These are phyloP conservation scores for Backusella mclennaniae DNA, from an alignment of 192 early-diverging fungal genomes.

Conservation along the genomic window DNA sequence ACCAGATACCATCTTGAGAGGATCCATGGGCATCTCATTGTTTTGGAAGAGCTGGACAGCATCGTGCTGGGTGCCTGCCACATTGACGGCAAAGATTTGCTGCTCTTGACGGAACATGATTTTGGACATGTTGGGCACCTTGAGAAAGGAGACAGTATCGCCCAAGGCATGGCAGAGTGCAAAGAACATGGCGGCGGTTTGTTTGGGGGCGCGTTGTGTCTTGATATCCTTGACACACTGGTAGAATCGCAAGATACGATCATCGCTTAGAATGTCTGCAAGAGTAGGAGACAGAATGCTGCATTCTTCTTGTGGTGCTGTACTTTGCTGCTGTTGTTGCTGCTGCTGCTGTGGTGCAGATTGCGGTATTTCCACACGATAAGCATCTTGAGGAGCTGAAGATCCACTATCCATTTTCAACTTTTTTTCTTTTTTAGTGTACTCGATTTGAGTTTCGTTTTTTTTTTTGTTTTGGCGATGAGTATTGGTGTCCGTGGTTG, in stretches of 20 bases:
- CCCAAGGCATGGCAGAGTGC: conserved; percentile 33
- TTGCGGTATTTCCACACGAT: background rate
- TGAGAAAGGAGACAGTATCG: conserved; percentile 31
- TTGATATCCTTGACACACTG: conserved; percentile 40
- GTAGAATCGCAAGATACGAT: conserved; percentile 29
- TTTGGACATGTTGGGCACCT: conserved; percentile 33
- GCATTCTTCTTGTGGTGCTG: conserved; percentile 11
- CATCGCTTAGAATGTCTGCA: conserved; percentile 34
- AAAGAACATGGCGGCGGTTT: conserved; percentile 36
- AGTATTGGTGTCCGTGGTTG: background rate
- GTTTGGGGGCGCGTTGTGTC: conserved; percentile 21
- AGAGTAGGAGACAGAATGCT: conserved; percentile 30
- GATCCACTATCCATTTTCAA: conserved; percentile 1
- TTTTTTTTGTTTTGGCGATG: background rate
- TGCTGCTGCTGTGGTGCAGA: conserved; percentile 1
- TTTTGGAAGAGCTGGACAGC: conserved; percentile 20
- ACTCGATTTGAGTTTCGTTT: background rate
- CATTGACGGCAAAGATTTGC: conserved; percentile 35
- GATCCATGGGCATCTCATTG: conserved; percentile 7
- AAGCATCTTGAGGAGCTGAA: conserved; percentile 7
- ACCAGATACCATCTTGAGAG: background rate
- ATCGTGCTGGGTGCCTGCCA: conserved; percentile 29
- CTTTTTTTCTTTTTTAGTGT: background rate
- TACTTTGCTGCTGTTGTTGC: background rate
- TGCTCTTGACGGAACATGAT: conserved; percentile 37